Base-by-base conservation (phyloP, 257 asterid species). In the Solanum microdontum region DNA sequence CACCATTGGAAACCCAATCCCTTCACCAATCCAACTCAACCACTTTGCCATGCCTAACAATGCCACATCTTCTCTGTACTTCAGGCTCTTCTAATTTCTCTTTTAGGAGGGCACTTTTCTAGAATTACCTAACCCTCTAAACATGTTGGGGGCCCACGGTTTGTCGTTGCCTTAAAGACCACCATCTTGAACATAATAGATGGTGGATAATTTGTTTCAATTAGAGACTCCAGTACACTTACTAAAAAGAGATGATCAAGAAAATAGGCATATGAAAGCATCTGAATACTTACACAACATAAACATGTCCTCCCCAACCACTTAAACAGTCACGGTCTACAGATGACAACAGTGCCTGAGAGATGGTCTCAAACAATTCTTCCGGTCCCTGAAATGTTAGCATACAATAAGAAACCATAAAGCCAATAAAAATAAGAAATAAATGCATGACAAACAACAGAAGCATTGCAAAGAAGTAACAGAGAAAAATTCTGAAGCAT, bases 231-330 rank as follows among this genome's bases (percentile, higher is more conserved):
- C 1, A 8, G 5, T 43, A 80, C 36, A 80, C 51, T 79, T 43
- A 26, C 24, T 79, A 82, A 48, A 66, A 33, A 48, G 30, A 82
- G 28, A 82, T 48, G 11, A 82, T 28, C n/a, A 45, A 82, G 11
- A 51, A 48, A 48, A 82, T 48, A 51, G n/a, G 69, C 40, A 48
- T 82, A 28, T 48, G 69, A 32, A 33, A 48, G 45, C 87, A 85
- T 24, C n/a, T 11, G 40, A 77, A 87, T 58, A 66, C 99, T 92
- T 94, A 95, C 98, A 96, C 98, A 17, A 96, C 94, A 87, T 94
- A 95, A 82, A 93, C 98, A 80, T 96, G 99, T n/a, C 99, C 99
- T 90, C 98, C 99, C 99, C 98, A 95, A 75, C 99, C 99, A 94
- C 99, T 96, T 93, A 95, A 90, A 88, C 98, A 96, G 87, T 96